These are phyloP conservation scores for Solanum chiquidenum DNA, from an alignment of 257 asterid genomes.

Conservation along the genomic window DNA sequence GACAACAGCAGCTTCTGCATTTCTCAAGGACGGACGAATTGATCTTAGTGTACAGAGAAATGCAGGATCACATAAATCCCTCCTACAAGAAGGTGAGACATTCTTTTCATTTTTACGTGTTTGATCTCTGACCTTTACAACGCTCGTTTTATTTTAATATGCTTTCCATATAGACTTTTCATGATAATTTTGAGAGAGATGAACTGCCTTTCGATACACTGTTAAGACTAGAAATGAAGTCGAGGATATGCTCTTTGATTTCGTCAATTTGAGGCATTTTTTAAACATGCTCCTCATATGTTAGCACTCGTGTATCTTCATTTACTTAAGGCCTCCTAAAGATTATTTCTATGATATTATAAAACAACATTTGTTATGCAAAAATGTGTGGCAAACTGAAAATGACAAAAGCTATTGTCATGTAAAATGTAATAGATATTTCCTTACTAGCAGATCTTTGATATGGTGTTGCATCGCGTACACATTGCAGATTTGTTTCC, in stretches of 20 bases:
- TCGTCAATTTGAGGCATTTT: background rate
- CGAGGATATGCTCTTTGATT: background rate
- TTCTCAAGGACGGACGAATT: slow-evolving; percentile 15
- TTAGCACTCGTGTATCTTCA: background rate
- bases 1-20: slow-evolving; percentile 24
- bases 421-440: background rate
- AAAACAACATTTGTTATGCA: background rate
- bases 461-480: background rate
- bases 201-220: background rate
- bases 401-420: background rate
- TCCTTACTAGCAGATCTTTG: background rate
- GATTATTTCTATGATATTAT: background rate
- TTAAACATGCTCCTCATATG: background rate
- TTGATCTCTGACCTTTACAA: background rate
- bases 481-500: slow-evolving; percentile 3
- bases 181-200: background rate
- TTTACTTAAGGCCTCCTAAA: background rate
- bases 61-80: background rate
- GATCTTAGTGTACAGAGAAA: slow-evolving; percentile 6
- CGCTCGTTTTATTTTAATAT: background rate
- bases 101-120: background rate
- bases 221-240: background rate
- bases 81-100: slow-evolving; percentile 22
- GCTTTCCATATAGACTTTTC: background rate
- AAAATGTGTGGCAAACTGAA: background rate